phyloP scores from a whole-genome alignment of 768 basidiomycete genomes.

The Lactarius tabidus region DNA sequence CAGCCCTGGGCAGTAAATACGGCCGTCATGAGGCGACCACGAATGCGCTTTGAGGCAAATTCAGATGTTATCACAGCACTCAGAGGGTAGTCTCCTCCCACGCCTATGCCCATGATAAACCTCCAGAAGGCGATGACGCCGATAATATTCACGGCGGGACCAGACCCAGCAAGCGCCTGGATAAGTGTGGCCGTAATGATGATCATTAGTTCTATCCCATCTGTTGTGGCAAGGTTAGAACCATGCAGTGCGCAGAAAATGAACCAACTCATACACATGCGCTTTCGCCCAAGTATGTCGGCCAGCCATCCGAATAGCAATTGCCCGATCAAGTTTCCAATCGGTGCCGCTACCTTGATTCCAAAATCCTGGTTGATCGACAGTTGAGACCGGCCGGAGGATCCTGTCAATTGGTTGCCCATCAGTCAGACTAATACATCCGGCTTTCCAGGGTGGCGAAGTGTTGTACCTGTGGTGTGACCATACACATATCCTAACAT shows the following conservation, averaged over 20 bases:
- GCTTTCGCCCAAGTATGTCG: constrained; percentile 40
- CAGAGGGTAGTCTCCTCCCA: constrained; percentile 87
- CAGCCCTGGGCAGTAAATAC: constrained; percentile 88
- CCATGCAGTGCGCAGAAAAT: constrained; percentile 28
- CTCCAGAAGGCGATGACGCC: constrained; percentile 81
- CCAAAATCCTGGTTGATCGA: constrained; percentile 32
- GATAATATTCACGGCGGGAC: constrained; percentile 64
- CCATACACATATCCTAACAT: constrained; percentile 86
- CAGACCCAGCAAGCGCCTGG: constrained; percentile 71
- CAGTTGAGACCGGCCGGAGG: background rate
- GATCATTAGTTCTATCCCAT: constrained; percentile 72
- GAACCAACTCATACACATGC: constrained; percentile 51
- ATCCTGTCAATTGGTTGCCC: background rate
- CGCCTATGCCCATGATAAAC: constrained; percentile 77
- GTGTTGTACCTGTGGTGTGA: constrained; percentile 20
- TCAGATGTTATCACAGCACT: constrained; percentile 86
- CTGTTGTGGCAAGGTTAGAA: constrained; percentile 30
- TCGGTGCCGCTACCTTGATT: constrained; percentile 40
- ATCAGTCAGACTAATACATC: background rate
- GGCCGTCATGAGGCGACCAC: constrained; percentile 85
- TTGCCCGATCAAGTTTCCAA: constrained; percentile 41
- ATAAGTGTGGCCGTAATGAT: constrained; percentile 77
- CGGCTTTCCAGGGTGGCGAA: background rate
- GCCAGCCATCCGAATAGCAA: constrained; percentile 44
- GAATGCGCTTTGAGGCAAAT: constrained; percentile 69